Base-by-base conservation (phyloP, 306 rosid species). In the Oxytropis ochrocephala region DNA sequence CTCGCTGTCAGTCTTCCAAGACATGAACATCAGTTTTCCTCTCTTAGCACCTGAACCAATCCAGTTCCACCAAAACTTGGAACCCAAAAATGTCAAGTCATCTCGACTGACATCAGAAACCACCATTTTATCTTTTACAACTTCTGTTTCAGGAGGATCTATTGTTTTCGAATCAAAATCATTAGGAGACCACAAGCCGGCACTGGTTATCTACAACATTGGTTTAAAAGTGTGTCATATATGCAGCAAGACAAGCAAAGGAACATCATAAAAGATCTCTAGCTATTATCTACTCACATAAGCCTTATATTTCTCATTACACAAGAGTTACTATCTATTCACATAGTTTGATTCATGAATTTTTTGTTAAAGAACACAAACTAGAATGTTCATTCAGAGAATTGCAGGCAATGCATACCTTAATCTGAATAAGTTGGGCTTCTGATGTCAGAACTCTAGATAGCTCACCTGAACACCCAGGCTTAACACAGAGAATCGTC, bases 391-490 rank as follows among this genome's bases (percentile, higher is more conserved):
- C 21, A 5, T 48, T 53, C 38, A 7, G 69, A 69, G 35, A 75
- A 43, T 52, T 43, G 64, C 71, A 71, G 65, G 68, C 8, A 44
- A 41, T 19, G 4, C 14, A 21, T 84, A 95, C 99, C 97, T 89
- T 95, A 66, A 91, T 88, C 67, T 87, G 96, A 74, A 89, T 87
- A 65, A 95, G 94, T 67, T 95, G 97, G 21, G 99, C 95, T 48
- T 84, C 91, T 36, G 83, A 62, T 58, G 88, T 79, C 44, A 80
- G 83, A 30, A 84, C 81, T 46, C 86, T 84, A 21, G 91, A 85
- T 74, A 95, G 91, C 84, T 95, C 99, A 80, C 95, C 84, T 50
- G 99, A 95, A 83, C 97, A 95, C 69, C 99, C 97, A 77, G 99
- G 99, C 99, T 95, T 76, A 70, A 72, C 73, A 69, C 27, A 19